phyloP scores from a whole-genome alignment of 352 stramenopile species.

The Phytopythium boreale region DNA sequence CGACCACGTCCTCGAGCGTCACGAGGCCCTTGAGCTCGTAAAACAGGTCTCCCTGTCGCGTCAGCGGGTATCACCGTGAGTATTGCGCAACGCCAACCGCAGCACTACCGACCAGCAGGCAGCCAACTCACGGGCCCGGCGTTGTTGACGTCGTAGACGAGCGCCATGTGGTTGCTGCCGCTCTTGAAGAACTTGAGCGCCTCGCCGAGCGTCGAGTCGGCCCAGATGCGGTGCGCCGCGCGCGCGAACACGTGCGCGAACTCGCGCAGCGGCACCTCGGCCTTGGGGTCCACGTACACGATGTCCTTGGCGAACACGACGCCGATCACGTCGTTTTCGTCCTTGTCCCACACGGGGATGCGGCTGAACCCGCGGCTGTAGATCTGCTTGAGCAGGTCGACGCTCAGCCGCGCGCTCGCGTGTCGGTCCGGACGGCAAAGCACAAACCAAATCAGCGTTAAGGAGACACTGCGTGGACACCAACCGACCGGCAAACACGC shows the following conservation, averaged over 20 bases:
- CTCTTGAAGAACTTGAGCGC: constrained; percentile 78
- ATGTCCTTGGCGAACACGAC: constrained; percentile 96
- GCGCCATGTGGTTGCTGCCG: constrained; percentile 64
- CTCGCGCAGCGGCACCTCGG: constrained; percentile 71
- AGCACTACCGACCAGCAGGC: constrained; percentile 3
- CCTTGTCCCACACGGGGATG: constrained; percentile 94
- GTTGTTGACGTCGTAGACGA: constrained; percentile 84
- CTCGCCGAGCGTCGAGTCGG: constrained; percentile 61
- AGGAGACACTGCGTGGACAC: constrained; percentile 36
- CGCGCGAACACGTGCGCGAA: constrained; percentile 90
- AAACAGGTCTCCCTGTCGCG: constrained; percentile 84
- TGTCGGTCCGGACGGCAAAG: constrained; percentile 13
- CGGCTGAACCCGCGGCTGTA: constrained; percentile 92
- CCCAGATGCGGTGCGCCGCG: constrained; percentile 68
- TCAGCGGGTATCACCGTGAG: background rate
- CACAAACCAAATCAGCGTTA: constrained; percentile 11
- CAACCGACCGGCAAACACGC: constrained; percentile 1
- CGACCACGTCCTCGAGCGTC: constrained; percentile 98
- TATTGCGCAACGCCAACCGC: background rate
- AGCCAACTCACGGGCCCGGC: constrained; percentile 56
- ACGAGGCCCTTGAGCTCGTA: constrained; percentile 97
- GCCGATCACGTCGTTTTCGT: constrained; percentile 95
- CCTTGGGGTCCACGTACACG: constrained; percentile 69
- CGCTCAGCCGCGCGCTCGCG: constrained; percentile 43
- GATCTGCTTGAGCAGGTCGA: constrained; percentile 71